A percentile compares a stretch with the other conserved stretches of the same genome.
phyloP scores from a whole-genome alignment of 2,329 filamentous ascomycete genomes.

The Cladophialophora carrionii region DNA sequence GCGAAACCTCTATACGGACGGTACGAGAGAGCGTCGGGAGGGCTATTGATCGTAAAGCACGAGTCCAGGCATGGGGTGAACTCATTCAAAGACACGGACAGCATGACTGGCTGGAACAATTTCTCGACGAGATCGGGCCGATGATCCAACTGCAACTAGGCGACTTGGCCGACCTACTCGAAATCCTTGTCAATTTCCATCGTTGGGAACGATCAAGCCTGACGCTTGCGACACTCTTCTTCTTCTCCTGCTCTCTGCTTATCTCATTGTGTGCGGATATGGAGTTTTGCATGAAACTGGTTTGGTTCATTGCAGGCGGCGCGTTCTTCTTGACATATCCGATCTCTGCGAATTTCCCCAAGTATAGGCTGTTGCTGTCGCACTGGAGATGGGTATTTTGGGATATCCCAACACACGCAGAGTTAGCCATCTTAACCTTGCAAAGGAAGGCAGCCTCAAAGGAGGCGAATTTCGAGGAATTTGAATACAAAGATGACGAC shows the following conservation, averaged over 20 bases:
- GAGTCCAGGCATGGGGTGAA: constrained; percentile 44
- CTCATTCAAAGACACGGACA: constrained; percentile 45
- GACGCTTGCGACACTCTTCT: constrained; percentile 44
- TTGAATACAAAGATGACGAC: constrained; percentile 19
- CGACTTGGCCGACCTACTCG: constrained; percentile 46
- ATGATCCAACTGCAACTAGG: constrained; percentile 45
- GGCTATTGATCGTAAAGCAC: constrained; percentile 40
- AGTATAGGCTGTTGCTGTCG: constrained; percentile 45
- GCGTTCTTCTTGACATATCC: constrained; percentile 46
- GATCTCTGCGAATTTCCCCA: constrained; percentile 43
- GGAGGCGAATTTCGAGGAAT: constrained; percentile 18
- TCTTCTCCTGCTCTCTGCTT: constrained; percentile 42
- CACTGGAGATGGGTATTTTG: constrained; percentile 46
- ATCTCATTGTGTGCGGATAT: constrained; percentile 42
- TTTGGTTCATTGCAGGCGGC: constrained; percentile 43
- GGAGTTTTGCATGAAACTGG: constrained; percentile 45
- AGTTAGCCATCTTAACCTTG: constrained; percentile 30
- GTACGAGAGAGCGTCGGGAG: constrained; percentile 44
- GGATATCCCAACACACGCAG: constrained; percentile 46
- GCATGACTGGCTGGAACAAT: constrained; percentile 45
- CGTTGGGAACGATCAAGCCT: constrained; percentile 44
- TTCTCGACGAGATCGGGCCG: constrained; percentile 45
- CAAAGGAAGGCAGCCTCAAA: constrained; percentile 31
- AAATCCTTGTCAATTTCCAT: constrained; percentile 46
- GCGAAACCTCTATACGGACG: constrained; percentile 39